A percentile compares a stretch with the other conserved stretches of the same genome.
Conservation (phyloP, 108 stramenopile species). For the Pseudonitzschia pungens region DNA sequence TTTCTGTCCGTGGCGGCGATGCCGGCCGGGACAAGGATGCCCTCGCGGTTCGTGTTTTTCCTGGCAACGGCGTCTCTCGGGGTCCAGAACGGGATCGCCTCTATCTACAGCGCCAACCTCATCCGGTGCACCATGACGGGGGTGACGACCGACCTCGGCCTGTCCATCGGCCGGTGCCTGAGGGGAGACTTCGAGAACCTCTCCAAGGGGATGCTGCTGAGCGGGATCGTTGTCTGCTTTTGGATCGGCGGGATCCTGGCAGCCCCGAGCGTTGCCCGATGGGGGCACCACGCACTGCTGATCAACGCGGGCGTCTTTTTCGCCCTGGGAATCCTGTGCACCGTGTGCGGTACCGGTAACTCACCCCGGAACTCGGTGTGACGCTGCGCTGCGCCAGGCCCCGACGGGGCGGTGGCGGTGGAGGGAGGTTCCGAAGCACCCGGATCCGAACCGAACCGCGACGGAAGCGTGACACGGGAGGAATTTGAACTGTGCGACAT, state of each 20-base stretch:
- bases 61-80: conserved; percentile 43
- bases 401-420: conserved; percentile 40
- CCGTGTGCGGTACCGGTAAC: no score
- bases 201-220: conserved; percentile 22
- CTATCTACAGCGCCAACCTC: conserved; percentile 43
- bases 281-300: conserved; percentile 18
- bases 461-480: neutral
- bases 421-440: conserved; percentile 22
- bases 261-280: conserved; percentile 3
- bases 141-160: conserved; percentile 46
- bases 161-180: conserved; percentile 35
- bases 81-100: conserved; percentile 52
- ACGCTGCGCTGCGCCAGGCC: conserved; percentile 24
- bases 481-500: conserved; percentile 14
- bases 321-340: conserved; percentile 20
- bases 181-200: conserved; percentile 31
- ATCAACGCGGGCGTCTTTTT: conserved; percentile 36
- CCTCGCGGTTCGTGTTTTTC: conserved; percentile 22
- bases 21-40: neutral
- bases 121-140: conserved; percentile 44
- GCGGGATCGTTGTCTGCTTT: conserved; percentile 18
- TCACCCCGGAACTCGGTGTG: conserved; percentile 27
- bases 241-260: conserved; percentile 29
- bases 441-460: conserved; percentile 16
- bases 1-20: conserved; percentile 24